phyloP scores from a whole-genome alignment of 768 basidiomycete species.

The Tulasnella sp. region DNA sequence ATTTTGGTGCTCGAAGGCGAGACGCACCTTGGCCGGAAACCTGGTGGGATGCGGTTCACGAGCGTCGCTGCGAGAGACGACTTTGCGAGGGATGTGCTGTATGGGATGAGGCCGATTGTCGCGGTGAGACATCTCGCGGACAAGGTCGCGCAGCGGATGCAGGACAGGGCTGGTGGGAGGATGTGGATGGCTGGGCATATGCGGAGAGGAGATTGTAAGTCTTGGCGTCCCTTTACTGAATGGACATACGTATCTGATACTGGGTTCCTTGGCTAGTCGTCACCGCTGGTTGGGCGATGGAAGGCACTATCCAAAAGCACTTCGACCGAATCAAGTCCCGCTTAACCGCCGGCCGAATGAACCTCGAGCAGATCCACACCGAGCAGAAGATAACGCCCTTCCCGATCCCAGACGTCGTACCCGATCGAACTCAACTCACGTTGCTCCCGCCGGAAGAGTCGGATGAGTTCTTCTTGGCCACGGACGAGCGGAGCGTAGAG shows the following conservation, averaged over 20 bases:
- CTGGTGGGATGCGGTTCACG: slow-evolving; percentile 27
- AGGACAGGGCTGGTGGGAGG: slow-evolving; percentile 12
- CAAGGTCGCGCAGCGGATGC: slow-evolving; percentile 27
- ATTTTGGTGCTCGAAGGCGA: slow-evolving; percentile 33
- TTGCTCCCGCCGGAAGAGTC: neutral
- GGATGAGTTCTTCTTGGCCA: slow-evolving; percentile 22
- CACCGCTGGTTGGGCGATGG: slow-evolving; percentile 31
- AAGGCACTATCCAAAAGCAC: slow-evolving; percentile 27
- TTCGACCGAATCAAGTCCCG: slow-evolving; percentile 26
- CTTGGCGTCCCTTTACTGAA: neutral
- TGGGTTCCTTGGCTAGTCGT: neutral
- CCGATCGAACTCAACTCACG: neutral
- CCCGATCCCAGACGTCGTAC: slow-evolving; percentile 13
- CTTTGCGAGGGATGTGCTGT: slow-evolving; percentile 28
- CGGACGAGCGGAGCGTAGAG: slow-evolving; percentile 31
- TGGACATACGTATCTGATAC: neutral
- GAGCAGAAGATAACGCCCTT: neutral
- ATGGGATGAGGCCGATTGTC: slow-evolving; percentile 23
- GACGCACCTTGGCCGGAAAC: slow-evolving; percentile 31
- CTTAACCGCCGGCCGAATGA: slow-evolving; percentile 21
- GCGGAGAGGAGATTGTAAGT: slow-evolving; percentile 19
- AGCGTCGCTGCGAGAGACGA: slow-evolving; percentile 24
- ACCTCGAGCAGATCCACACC: neutral
- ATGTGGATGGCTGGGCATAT: slow-evolving; percentile 19
- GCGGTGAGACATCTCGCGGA: slow-evolving; percentile 24